These are phyloP conservation scores for Globisporangium megalacanthum DNA, from an alignment of 352 stramenopile species.

Conservation along the genomic window DNA sequence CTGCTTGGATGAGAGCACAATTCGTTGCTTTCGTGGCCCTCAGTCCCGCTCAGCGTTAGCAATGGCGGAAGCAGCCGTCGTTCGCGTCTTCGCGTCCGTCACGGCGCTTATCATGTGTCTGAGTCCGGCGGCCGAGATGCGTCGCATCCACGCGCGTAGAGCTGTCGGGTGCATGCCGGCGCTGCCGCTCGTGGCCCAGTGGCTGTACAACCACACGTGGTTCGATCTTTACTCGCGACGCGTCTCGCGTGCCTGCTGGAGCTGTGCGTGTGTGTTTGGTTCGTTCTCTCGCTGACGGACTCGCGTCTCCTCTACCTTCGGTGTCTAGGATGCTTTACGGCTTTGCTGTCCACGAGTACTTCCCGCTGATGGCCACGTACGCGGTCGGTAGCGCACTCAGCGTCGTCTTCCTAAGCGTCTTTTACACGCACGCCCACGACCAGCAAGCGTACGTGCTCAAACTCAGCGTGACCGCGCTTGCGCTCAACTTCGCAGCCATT, in stretches of 20 bases:
- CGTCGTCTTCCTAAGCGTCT: constrained; percentile 38
- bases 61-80: constrained; percentile 15
- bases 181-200: constrained; percentile 34
- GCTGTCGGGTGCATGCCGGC: constrained; percentile 22
- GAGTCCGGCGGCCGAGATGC: constrained; percentile 26
- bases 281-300: constrained; percentile 1
- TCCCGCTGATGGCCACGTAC: constrained; percentile 43
- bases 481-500: constrained; percentile 21
- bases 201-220: constrained; percentile 45
- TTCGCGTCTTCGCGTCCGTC: constrained; percentile 32
- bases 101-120: constrained; percentile 43
- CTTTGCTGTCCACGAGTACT: constrained; percentile 33
- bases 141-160: constrained; percentile 22
- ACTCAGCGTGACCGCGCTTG: constrained; percentile 8
- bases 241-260: not conserved
- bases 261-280: too few relatives aligned
- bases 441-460: constrained; percentile 13
- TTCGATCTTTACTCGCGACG: constrained; percentile 2
- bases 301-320: not conserved
- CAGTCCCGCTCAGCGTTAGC: not conserved
- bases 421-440: constrained; percentile 28
- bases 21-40: too few relatives aligned
- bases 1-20: not conserved
- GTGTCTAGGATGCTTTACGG: constrained; percentile 31
- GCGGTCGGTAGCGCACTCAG: constrained; percentile 28